A percentile compares a stretch with the other conserved stretches of the same genome.
These are phyloP conservation scores for Diplotaxis tenuifolia DNA, from an alignment of 345 rosid genomes.

Conservation along the genomic window DNA sequence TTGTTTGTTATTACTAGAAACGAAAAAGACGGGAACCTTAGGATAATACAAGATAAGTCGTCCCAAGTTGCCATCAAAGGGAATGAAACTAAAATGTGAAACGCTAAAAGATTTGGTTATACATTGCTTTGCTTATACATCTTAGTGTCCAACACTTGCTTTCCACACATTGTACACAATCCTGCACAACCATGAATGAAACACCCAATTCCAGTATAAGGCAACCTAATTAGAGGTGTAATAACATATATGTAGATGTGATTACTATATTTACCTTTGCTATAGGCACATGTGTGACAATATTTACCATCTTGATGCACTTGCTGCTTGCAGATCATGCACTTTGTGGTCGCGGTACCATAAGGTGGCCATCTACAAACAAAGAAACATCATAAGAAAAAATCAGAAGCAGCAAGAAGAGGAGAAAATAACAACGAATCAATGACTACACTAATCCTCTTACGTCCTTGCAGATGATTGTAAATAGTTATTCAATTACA, in stretches of 20 bases:
- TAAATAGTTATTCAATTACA: too few relatives aligned
- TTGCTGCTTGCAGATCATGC: constrained; percentile 97
- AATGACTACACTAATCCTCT: too few relatives aligned
- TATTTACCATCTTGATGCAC: constrained; percentile 97
- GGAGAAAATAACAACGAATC: too few relatives aligned
- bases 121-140: constrained; percentile 94
- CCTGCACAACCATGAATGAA: constrained; percentile 45
- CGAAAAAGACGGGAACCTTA: background rate
- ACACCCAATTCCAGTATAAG: background rate
- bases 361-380: constrained; percentile 85
- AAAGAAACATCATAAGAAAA: background rate
- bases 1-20: constrained; percentile 1
- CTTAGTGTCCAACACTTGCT: constrained; percentile 98
- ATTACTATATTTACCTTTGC: constrained; percentile 57
- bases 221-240: background rate
- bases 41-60: background rate
- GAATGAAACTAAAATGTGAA: background rate
- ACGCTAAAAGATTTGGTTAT: constrained; percentile 27
- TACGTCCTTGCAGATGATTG: too few relatives aligned
- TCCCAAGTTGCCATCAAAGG: background rate
- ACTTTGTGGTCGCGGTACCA: constrained; percentile 80
- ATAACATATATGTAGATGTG: background rate
- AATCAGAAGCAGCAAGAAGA: constrained; percentile 1
- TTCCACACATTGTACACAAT: constrained; percentile 96
- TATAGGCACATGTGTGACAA: constrained; percentile 96